Base-by-base conservation (phyloP, 768 basidiomycete genomes). In the Lactifluus echinatus region DNA sequence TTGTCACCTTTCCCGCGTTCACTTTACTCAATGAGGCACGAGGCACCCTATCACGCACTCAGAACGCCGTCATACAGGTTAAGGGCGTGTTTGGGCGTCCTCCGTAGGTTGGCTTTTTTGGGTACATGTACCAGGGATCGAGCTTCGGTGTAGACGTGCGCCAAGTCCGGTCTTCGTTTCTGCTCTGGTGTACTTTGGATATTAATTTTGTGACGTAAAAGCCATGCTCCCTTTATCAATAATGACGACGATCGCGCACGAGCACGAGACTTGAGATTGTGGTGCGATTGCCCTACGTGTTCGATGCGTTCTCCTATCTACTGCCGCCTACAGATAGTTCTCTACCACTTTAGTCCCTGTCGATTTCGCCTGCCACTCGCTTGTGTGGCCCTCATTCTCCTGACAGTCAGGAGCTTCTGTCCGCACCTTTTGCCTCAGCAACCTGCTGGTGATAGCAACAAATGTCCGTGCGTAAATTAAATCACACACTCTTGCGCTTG, bases 371-470 rank as follows among this genome's bases (percentile, higher is more conserved):
- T 58, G 44, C 45, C 51, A 47, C 42, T 51, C 56, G 56, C 56
- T 51, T 51, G 36, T 42, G n/a, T 40, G 31, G 36, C 52, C 40
- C 26, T 19, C 21, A n/a, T 29, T 10, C 53, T 55, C 53, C 58
- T 59, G 58, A 46, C 53, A 33, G 47, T 59, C 58, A 59, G 58
- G 58, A 59, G 58, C 36, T 31, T 46, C 53, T 48, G 34, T 50
- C 49, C 34, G 53, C 48, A 59, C 28, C 43, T 36, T 14, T 42
- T 23, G 29, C 42, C 53, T 24, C 37, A 59, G 28, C 48, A 34
- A 42, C 58, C 58, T 59, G 58, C 58, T 55, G 58, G 58, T 59
- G 58, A 59, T 59, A 59, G 58, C 58, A 50, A 31, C 42, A 50
- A 44, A 54, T 59, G 53, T 59, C 58, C 58, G 58, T 59, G 43